Evolutionary conservation across 2,329 filamentous ascomycete species (phyloP).

Genomic region (Hortaea sp.): DNA sequence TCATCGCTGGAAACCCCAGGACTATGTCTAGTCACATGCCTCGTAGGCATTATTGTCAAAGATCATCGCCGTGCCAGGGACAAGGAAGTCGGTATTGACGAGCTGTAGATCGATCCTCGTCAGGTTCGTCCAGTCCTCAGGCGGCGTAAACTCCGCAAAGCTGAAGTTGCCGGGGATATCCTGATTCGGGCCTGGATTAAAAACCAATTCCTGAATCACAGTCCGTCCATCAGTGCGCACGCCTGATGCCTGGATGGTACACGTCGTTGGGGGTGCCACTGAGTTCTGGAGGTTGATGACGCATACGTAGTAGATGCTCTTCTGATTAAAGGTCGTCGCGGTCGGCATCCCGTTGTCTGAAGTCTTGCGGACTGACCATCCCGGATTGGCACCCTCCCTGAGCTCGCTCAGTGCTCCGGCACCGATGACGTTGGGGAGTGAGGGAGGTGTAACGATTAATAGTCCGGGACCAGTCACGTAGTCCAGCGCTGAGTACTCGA

Average conservation of each 20-base stretch:
- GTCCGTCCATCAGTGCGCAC: not conserved
- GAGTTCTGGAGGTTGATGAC: constrained; percentile 1
- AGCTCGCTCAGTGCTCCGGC: not conserved
- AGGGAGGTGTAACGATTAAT: not conserved
- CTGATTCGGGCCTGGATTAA: not conserved
- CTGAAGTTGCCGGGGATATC: constrained; percentile 1
- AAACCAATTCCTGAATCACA: not conserved
- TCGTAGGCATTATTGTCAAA: constrained; percentile 1
- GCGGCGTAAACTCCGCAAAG: not conserved
- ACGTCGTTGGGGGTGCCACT: not conserved
- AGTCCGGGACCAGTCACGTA: constrained; percentile 1
- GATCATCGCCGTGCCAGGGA: not conserved
- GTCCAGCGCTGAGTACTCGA: constrained; percentile 1
- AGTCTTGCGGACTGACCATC: not conserved
- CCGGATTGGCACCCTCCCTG: not conserved
- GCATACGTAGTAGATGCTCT: not conserved
- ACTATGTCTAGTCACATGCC: constrained; percentile 1
- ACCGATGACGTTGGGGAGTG: not conserved
- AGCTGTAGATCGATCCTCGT: not conserved
- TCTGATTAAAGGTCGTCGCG: not conserved
- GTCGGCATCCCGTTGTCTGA: not conserved
- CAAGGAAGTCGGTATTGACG: not conserved
- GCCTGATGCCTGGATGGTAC: not conserved
- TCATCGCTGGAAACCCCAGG: too few relatives aligned
- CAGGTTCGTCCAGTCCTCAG: not conserved